phyloP scores from a whole-genome alignment of 495 filamentous ascomycete species.

The Penicillium tannophilum region DNA sequence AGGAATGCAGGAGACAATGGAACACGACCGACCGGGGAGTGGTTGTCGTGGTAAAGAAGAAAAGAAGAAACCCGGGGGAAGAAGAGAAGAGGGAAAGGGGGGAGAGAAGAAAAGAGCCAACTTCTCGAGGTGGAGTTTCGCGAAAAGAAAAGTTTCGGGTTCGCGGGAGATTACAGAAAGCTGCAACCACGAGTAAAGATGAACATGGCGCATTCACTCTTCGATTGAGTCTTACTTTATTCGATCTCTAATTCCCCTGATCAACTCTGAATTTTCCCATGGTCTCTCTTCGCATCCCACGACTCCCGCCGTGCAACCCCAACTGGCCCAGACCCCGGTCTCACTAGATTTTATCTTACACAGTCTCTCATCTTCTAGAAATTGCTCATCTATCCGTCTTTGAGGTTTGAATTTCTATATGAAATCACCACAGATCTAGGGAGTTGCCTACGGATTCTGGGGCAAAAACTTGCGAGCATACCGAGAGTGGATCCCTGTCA shows the following conservation, averaged over 20 bases:
- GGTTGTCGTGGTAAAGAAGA: slow-evolving; percentile 24
- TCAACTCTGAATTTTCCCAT: neutral
- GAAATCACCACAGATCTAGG: neutral
- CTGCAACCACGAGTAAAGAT: neutral
- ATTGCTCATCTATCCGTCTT: neutral
- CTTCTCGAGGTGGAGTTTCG: slow-evolving; percentile 36
- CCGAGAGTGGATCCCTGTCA: slow-evolving; percentile 25
- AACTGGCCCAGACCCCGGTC: slow-evolving; percentile 20
- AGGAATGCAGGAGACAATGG: slow-evolving; percentile 39
- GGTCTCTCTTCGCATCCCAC: slow-evolving; percentile 5
- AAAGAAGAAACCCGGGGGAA: slow-evolving; percentile 30
- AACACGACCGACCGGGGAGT: slow-evolving; percentile 31
- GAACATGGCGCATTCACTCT: neutral
- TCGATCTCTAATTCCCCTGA: slow-evolving; percentile 8
- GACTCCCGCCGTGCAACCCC: slow-evolving; percentile 25
- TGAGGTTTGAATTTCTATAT: neutral
- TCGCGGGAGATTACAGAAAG: slow-evolving; percentile 26
- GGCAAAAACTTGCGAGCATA: slow-evolving; percentile 6
- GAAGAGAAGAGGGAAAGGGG: slow-evolving; percentile 29
- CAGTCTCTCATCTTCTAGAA: neutral
- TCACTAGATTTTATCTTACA: neutral
- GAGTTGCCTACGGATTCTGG: neutral
- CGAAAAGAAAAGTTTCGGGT: slow-evolving; percentile 44
- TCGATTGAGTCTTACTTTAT: neutral
- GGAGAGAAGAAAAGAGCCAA: slow-evolving; percentile 24